Evolutionary conservation across 176 grass and related monocot genomes (phyloP).

Genomic region (Microstegium vimineum): DNA sequence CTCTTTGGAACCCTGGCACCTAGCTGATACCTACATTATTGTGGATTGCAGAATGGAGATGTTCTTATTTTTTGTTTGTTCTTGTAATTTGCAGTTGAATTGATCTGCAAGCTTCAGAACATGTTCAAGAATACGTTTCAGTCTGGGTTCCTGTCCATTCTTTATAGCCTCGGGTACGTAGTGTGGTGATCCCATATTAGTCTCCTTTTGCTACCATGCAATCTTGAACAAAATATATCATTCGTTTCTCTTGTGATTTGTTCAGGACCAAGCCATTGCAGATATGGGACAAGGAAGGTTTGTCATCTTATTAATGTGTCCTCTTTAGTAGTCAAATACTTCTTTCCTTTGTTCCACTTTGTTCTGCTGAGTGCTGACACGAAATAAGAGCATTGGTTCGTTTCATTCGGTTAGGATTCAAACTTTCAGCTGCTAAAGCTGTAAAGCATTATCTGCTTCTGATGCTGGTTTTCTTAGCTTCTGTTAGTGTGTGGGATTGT

Average conservation of each 20-base stretch:
- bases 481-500: not conserved
- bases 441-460: not conserved
- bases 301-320: constrained; percentile 17
- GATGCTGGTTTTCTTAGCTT: not conserved
- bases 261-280: constrained; percentile 96
- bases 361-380: not conserved
- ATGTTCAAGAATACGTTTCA: constrained; percentile 99
- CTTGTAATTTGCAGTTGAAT: constrained; percentile 14
- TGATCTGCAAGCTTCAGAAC: constrained; percentile 10
- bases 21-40: not conserved
- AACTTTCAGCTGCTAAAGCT: not conserved
- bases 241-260: not conserved
- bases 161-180: constrained; percentile 43
- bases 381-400: not conserved
- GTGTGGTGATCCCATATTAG: not conserved
- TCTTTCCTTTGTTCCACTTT: not conserved
- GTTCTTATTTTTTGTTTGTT: not conserved
- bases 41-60: not conserved
- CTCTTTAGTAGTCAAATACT: not conserved
- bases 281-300: constrained; percentile 99
- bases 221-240: constrained; percentile 23
- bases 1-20: too few relatives aligned
- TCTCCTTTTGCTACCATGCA: not conserved
- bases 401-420: not conserved
- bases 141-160: constrained; percentile 91